These are phyloP conservation scores for Microbotryum saponariae DNA, from an alignment of 1,284 basidiomycete species.

Conservation along the genomic window DNA sequence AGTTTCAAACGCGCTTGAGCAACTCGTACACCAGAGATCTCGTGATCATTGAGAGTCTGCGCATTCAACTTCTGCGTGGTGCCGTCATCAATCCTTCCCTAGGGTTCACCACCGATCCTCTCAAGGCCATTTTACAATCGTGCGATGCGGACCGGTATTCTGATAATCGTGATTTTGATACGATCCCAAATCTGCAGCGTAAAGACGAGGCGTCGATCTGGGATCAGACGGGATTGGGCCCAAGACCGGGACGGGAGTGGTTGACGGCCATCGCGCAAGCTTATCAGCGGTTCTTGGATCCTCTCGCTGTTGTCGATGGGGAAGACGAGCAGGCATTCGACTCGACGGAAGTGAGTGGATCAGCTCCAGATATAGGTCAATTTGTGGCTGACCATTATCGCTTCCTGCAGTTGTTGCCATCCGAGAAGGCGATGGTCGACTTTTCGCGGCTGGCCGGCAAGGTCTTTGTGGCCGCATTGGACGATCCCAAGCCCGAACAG, in stretches of 20 bases:
- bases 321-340: too few species aligned
- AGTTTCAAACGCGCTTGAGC: constrained; percentile 65
- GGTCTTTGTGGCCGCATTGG: constrained; percentile 43
- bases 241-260: constrained; percentile 41
- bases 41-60: constrained; percentile 66
- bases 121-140: constrained; percentile 40
- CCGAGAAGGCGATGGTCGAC: constrained; percentile 7
- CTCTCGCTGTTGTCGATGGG: too few species aligned
- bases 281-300: too few species aligned
- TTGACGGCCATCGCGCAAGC: too few species aligned
- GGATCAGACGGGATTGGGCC: constrained; percentile 60
- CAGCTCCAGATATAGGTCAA: too few species aligned
- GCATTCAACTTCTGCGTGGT: constrained; percentile 71
- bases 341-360: too few species aligned
- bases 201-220: constrained; percentile 47
- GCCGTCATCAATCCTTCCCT: constrained; percentile 17
- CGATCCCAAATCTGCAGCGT: constrained; percentile 70
- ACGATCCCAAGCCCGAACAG: constrained; percentile 54
- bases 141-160: constrained; percentile 46
- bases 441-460: constrained; percentile 12
- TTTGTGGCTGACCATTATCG: constrained; percentile 34
- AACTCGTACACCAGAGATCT: constrained; percentile 71
- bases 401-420: constrained; percentile 44
- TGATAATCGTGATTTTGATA: constrained; percentile 72
- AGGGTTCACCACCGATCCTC: not conserved